Percentiles rank a stretch among this genome's conserved stretches.
These are phyloP conservation scores for Sphagnum magellanicum DNA, from an alignment of 228 moss, liverwort and hornwort species.

Conservation along the genomic window DNA sequence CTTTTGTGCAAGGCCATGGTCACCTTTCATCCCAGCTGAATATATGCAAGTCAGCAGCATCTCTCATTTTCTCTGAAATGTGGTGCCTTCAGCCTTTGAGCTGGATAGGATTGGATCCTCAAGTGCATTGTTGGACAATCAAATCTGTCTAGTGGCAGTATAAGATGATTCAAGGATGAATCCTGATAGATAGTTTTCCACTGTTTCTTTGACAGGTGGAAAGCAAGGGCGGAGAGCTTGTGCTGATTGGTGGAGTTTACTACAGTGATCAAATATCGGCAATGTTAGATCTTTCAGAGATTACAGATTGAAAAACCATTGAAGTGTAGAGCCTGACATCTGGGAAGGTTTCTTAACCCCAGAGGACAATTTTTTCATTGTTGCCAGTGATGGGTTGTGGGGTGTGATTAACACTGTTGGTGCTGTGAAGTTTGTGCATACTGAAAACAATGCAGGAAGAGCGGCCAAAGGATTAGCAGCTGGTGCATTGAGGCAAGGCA, in stretches of 20 bases:
- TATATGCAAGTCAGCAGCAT: too few relatives aligned
- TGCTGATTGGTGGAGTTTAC: slow-evolving; percentile 18
- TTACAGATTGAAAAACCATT: background rate
- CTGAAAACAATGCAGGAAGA: background rate
- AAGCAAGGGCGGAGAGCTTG: slow-evolving; percentile 25
- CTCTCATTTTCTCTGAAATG: too few relatives aligned
- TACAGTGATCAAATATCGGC: slow-evolving; percentile 23
- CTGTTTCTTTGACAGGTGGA: slow-evolving; percentile 15
- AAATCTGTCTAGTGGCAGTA: too few relatives aligned
- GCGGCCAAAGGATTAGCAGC: background rate
- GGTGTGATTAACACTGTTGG: background rate
- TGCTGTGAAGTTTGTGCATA: background rate
- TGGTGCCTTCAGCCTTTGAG: too few relatives aligned
- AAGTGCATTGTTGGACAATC: too few relatives aligned
- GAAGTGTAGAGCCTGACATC: background rate
- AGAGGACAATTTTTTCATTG: background rate
- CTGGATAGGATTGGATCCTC: too few relatives aligned
- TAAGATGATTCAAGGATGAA: background rate
- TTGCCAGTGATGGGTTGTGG: background rate
- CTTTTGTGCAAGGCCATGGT: too few relatives aligned
- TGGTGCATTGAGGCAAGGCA: background rate
- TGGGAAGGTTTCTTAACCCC: background rate
- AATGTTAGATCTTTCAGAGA: slow-evolving; percentile 26
- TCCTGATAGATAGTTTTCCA: background rate
- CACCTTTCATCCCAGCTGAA: too few relatives aligned